Base-by-base conservation (phyloP, 768 basidiomycete species). In the Tricholoma sp. region DNA sequence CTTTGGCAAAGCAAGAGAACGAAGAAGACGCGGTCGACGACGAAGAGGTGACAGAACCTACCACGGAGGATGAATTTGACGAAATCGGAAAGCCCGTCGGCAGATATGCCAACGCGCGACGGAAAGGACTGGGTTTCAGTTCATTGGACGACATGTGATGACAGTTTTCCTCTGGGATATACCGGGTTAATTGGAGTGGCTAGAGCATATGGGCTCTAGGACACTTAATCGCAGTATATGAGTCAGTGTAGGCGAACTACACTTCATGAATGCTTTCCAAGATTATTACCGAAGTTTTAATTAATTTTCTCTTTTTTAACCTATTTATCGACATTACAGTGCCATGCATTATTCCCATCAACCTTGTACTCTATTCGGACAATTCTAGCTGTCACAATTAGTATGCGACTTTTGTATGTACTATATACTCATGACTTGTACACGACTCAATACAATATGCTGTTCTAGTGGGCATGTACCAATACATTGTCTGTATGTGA, bases 1-100 rank as follows among this genome's bases (percentile, higher is more conserved):
- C 75, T 62, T 59, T 62, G 64, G 63, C 61, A 68, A 68, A 63
- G 74, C 74, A 52, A 76, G 77, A 27, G 24, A 83, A 85, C 57
- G 83, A 85, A 54, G 88, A 89, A 61, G 64, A 69, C 32, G 73
- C 73, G 53, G 75, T 81, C 24, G 82, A 79, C 11, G 83, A 84
- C 7, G 79, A 81, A 22, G 83, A 83, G 45, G 64, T 60, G 1
- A 60, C 65, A 19, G 80, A 78, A 57, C 72, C 76, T 43, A 83
- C 80, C 39, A 85, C 87, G 37, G 89, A 92, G 62, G 90, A 94
- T 55, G 89, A 92, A 66, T 82, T 84, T 56, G 86, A 85, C 61
- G 88, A 90, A 59, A 79, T 77, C 41, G 76, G 71, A 55, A 79
- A 67, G 67, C 81, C 82, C 53, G 87, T 82, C 10, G 90, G 90